These are phyloP conservation scores for Coffea canephora DNA, from an alignment of 257 asterid species.

Conservation along the genomic window DNA sequence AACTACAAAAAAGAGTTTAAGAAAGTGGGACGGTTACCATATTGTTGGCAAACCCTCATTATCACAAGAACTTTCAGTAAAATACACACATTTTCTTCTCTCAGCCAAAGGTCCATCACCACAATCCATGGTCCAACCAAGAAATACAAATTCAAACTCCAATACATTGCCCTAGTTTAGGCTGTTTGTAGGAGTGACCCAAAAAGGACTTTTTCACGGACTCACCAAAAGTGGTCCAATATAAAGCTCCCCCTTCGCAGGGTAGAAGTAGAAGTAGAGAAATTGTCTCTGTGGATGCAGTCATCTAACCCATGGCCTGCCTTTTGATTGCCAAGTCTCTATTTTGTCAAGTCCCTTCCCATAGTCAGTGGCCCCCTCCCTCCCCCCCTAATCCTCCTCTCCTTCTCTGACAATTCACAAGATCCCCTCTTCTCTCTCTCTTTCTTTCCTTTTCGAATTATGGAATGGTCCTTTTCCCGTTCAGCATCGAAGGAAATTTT, in stretches of 20 bases:
- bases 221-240: slow-evolving; percentile 23
- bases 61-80: slow-evolving; percentile 18
- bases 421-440: slow-evolving; percentile 43
- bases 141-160: slow-evolving; percentile 16
- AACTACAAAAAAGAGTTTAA: slow-evolving; percentile 2
- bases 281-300: slow-evolving; percentile 16
- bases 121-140: background rate
- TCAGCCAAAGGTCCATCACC: background rate
- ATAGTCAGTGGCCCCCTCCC: slow-evolving; percentile 37
- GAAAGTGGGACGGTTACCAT: slow-evolving; percentile 16
- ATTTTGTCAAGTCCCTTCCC: slow-evolving; percentile 60
- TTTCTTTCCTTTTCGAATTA: background rate
- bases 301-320: slow-evolving; percentile 2
- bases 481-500: background rate
- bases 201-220: background rate
- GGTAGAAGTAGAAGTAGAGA: background rate
- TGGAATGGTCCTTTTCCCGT: background rate
- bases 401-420: slow-evolving; percentile 74
- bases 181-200: background rate
- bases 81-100: background rate
- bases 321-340: slow-evolving; percentile 42
- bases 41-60: slow-evolving; percentile 17
- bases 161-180: background rate
- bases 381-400: slow-evolving; percentile 5
- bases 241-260: background rate